Evolutionary conservation across 1,284 basidiomycete genomes (phyloP), one percentile per base, ranked within the genome.

Genomic region (Earliella scabrosa): DNA sequence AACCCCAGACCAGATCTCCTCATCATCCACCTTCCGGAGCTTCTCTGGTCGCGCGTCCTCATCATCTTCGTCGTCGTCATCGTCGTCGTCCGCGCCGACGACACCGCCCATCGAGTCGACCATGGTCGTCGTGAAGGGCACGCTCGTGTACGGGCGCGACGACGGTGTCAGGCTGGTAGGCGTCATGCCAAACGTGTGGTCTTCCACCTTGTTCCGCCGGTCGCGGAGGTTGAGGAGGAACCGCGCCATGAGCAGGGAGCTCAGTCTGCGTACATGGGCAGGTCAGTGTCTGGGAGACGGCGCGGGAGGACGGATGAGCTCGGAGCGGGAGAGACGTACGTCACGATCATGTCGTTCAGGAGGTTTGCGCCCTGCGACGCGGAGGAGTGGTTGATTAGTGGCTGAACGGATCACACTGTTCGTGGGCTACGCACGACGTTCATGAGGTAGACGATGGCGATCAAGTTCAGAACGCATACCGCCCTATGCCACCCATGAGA

Each of bases 211-310:
- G 3, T 52, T 24, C 29, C 57, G 57, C n/a, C 54, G 39, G 46
- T 58, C 50, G 11, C 61, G 58, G 27, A 63, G 61, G 56, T 63
- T 63, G 34, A 63, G 53, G 14, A 63, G 53, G 56, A 63, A 63
- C 40, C 61, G 61, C 26, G 58, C 51, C 61, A 63, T 63, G 26
- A 63, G 53, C 29, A 63, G 43, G 6, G 58, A 47, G 48, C 55
- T 59, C 46, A 63, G 45, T 2, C 60, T 62, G 39, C 1, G 11
- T 10, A 36, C 31, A 14, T 8, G 21, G 16, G 16, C 20, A 24
- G 14, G 11, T 7, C 16, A 24, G 23, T 1, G 36, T 16, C 6
- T 5, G 11, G 18, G 32, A 26, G 14, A 34, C 3, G n/a, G 3
- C 4, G 38, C 10, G 16, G 23, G 9, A 13, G 24, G 10, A n/a